These are phyloP conservation scores for Xylariaceae sp. DNA, from an alignment of 2,329 filamentous ascomycete species.

Conservation along the genomic window DNA sequence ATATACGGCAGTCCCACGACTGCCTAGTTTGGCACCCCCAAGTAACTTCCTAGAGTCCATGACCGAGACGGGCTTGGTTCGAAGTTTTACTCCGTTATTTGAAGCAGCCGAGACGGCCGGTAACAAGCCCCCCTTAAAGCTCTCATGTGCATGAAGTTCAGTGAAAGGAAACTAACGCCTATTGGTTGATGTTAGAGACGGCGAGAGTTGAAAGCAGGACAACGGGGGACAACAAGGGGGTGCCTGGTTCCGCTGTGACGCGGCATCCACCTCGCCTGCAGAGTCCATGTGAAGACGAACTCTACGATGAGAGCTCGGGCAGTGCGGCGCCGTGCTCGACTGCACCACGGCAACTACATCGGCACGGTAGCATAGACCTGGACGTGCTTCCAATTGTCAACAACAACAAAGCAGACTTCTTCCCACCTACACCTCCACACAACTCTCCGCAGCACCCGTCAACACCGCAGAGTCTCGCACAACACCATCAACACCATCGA, in stretches of 20 bases:
- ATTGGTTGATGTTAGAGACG: background rate
- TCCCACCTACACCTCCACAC: background rate
- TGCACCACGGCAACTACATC: no score
- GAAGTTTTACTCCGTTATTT: conserved; percentile 5
- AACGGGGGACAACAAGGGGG: background rate
- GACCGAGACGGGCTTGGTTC: conserved; percentile 15
- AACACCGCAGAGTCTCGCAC: background rate
- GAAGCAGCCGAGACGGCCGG: conserved; percentile 3
- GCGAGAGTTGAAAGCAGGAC: conserved; percentile 13
- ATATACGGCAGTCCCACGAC: conserved; percentile 16
- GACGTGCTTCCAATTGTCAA: no score
- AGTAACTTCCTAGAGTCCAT: conserved; percentile 15
- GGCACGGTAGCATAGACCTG: no score
- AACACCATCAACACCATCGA: background rate
- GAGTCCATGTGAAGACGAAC: background rate
- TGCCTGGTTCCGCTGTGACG: background rate
- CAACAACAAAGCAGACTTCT: no score
- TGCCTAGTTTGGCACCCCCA: conserved; percentile 22
- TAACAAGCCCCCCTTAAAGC: conserved; percentile 1
- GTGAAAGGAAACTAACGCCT: conserved; percentile 7
- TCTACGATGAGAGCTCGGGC: background rate
- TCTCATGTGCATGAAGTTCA: background rate
- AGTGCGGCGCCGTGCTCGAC: background rate
- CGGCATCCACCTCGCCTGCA: conserved; percentile 10
- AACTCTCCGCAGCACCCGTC: background rate